Percentiles rank a stretch among this genome's conserved stretches.
These are phyloP conservation scores for Silene latifolia DNA, from an alignment of 148 eudicot genomes.

Conservation along the genomic window DNA sequence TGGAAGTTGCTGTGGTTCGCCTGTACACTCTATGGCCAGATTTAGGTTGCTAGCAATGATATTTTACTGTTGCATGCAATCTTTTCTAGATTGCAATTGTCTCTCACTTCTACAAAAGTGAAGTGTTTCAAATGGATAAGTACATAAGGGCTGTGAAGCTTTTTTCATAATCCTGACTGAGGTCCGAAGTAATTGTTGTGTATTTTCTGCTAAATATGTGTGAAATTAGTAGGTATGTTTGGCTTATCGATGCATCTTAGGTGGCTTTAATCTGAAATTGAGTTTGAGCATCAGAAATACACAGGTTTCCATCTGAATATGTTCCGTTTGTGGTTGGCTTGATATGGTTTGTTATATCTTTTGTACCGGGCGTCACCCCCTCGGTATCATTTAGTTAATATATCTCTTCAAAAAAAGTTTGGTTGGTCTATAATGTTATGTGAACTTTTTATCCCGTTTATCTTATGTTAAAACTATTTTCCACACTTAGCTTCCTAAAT, in stretches of 20 bases:
- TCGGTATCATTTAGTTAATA: no score
- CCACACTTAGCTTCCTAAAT: background rate
- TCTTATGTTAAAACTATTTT: background rate
- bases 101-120: background rate
- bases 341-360: background rate
- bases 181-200: background rate
- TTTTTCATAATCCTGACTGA: background rate
- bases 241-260: background rate
- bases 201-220: background rate
- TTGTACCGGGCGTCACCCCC: no score
- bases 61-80: background rate
- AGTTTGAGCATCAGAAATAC: background rate
- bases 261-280: conserved; percentile 9
- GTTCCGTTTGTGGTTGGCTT: conserved; percentile 3
- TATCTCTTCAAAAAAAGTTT: no score
- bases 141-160: background rate
- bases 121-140: background rate
- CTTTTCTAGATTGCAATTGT: background rate
- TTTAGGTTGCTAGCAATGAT: background rate
- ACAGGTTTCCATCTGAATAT: background rate
- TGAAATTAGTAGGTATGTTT: background rate
- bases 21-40: background rate
- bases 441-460: background rate
- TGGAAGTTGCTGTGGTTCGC: conserved; percentile 4
- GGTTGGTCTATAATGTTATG: background rate